Conservation (phyloP, 805 yeast genomes). For the Huiozyma sinensis region DNA sequence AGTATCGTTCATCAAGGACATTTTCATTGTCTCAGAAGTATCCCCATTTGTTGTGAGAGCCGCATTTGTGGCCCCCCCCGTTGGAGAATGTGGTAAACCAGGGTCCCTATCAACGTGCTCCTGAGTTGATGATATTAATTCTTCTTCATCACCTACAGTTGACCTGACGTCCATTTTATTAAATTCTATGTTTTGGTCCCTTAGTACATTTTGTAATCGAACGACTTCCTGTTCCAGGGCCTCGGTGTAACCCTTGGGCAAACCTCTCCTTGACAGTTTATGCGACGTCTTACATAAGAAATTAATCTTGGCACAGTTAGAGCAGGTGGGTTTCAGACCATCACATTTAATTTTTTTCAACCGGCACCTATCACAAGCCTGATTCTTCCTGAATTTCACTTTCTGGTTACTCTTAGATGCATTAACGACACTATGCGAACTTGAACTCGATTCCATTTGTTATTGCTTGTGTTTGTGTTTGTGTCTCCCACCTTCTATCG, state of each 20-base stretch:
- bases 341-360: constrained; percentile 35
- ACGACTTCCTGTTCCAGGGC: constrained; percentile 54
- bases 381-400: constrained; percentile 39
- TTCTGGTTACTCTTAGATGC: no score
- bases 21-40: neutral
- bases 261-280: constrained; percentile 63
- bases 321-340: constrained; percentile 46
- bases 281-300: constrained; percentile 65
- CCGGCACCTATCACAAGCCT: constrained; percentile 81
- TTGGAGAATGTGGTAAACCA: neutral
- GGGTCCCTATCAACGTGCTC: neutral
- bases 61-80: neutral
- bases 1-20: constrained; percentile 6
- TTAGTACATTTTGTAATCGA: constrained; percentile 39
- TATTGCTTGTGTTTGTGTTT: no score
- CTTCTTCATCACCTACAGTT: neutral
- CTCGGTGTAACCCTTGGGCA: constrained; percentile 75
- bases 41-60: neutral
- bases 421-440: no score
- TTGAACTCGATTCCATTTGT: no score
- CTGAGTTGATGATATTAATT: neutral
- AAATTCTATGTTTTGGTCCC: neutral
- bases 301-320: constrained; percentile 54
- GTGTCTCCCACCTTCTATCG: no score
- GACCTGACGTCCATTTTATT: neutral